Conservation (phyloP, 2,329 filamentous ascomycete genomes). For the Allantophomopsis cytisporea region DNA sequence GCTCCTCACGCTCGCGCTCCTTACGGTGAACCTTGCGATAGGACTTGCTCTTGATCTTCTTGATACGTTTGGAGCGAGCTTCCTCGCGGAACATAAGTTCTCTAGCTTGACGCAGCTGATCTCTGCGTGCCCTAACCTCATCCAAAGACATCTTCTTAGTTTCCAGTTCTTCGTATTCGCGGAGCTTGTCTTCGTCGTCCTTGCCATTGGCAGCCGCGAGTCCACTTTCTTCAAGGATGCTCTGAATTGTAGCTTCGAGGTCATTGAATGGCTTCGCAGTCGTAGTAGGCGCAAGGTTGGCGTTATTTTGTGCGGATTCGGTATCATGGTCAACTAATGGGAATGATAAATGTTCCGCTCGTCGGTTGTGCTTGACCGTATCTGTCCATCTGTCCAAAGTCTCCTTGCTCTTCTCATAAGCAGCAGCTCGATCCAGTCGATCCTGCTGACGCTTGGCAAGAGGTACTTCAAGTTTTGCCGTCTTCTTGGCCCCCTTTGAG, state of each 20-base stretch:
- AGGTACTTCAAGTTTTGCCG: constrained; percentile 66
- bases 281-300: constrained; percentile 51
- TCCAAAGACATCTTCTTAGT: constrained; percentile 60
- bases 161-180: constrained; percentile 55
- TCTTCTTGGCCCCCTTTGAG: constrained; percentile 35
- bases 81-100: constrained; percentile 84
- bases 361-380: constrained; percentile 85
- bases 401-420: constrained; percentile 84
- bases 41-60: constrained; percentile 97
- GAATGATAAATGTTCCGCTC: constrained; percentile 82
- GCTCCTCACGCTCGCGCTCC: constrained; percentile 46
- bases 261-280: constrained; percentile 58
- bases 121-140: constrained; percentile 58
- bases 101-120: constrained; percentile 64
- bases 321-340: constrained; percentile 63
- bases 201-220: constrained; percentile 46
- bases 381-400: constrained; percentile 85
- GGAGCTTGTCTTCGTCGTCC: constrained; percentile 47
- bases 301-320: constrained; percentile 41
- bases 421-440: constrained; percentile 64
- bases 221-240: constrained; percentile 82
- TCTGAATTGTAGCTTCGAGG: constrained; percentile 73
- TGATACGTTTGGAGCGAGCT: constrained; percentile 79
- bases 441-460: constrained; percentile 80
- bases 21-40: constrained; percentile 88